Conservation (phyloP, 106 monocot genomes). For the Acorus calamus region DNA sequence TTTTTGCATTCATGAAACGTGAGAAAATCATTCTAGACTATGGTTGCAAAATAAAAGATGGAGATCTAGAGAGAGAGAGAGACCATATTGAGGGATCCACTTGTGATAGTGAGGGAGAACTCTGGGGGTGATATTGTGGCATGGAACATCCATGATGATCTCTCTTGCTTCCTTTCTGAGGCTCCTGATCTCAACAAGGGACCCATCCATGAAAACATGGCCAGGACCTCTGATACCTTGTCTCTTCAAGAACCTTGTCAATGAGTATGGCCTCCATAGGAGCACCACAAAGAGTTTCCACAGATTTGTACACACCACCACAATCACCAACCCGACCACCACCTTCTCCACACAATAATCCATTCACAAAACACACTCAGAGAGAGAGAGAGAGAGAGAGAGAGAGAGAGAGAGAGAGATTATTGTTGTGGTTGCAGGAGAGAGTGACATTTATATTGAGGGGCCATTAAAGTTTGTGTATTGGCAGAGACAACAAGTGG, state of each 20-base stretch:
- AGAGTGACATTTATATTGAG: too few relatives aligned
- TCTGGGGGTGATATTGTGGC: slow-evolving; percentile 12
- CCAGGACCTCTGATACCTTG: slow-evolving; percentile 17
- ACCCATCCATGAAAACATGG: slow-evolving; percentile 10
- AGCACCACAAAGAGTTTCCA: slow-evolving; percentile 1
- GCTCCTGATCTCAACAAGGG: slow-evolving; percentile 7
- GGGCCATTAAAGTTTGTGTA: too few relatives aligned
- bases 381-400: too few relatives aligned
- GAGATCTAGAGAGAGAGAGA: neutral
- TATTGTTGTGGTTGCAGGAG: too few relatives aligned
- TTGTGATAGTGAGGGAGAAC: slow-evolving; percentile 17
- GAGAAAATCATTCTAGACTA: neutral
- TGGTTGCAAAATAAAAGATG: neutral
- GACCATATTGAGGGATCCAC: slow-evolving; percentile 21
- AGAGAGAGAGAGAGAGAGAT: too few relatives aligned
- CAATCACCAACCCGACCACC: neutral
- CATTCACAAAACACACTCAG: too few relatives aligned
- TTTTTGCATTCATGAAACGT: too few relatives aligned
- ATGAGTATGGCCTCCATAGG: neutral
- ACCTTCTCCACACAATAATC: too few relatives aligned
- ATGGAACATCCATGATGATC: neutral
- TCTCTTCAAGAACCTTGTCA: slow-evolving; percentile 7
- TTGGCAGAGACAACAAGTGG: too few relatives aligned
- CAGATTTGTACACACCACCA: neutral
- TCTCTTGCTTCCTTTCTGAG: slow-evolving; percentile 2